Conservation (phyloP, 495 filamentous ascomycete genomes). For the Penicillium mononematosum region DNA sequence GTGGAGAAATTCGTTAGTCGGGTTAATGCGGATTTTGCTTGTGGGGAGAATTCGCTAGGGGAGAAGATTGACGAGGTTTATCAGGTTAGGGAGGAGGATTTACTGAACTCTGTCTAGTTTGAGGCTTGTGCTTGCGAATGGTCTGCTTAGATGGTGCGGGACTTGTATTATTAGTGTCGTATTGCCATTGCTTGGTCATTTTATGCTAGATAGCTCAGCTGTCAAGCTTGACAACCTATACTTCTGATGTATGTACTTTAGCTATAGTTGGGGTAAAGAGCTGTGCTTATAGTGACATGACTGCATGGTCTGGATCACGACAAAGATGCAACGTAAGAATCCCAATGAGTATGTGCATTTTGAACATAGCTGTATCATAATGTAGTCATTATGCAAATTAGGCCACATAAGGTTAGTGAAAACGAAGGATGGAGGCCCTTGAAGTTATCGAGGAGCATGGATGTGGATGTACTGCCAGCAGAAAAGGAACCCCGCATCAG, state of each 20-base stretch:
- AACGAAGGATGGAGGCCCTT: background rate
- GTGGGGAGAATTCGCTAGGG: constrained; percentile 24
- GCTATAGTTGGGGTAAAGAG: background rate
- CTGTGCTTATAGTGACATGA: background rate
- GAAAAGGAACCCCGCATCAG: background rate
- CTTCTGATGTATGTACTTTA: background rate
- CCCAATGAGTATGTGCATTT: constrained; percentile 3
- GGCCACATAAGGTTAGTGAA: background rate
- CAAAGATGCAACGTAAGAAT: constrained; percentile 1
- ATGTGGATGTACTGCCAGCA: background rate
- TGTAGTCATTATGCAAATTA: background rate
- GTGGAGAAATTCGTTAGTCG: constrained; percentile 41
- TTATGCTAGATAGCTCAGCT: background rate
- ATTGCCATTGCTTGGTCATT: background rate
- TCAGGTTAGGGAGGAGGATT: constrained; percentile 36
- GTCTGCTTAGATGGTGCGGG: background rate
- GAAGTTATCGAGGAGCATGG: background rate
- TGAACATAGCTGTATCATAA: background rate
- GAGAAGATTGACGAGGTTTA: constrained; percentile 47
- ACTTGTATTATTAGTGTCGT: too few species aligned
- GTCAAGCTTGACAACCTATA: background rate
- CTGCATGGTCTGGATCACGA: background rate
- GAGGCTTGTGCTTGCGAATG: background rate
- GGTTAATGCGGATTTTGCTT: constrained; percentile 44
- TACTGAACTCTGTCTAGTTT: constrained; percentile 13